Evolutionary conservation across 352 stramenopile genomes (phyloP).

Genomic region (Sclerospora graminicola): DNA sequence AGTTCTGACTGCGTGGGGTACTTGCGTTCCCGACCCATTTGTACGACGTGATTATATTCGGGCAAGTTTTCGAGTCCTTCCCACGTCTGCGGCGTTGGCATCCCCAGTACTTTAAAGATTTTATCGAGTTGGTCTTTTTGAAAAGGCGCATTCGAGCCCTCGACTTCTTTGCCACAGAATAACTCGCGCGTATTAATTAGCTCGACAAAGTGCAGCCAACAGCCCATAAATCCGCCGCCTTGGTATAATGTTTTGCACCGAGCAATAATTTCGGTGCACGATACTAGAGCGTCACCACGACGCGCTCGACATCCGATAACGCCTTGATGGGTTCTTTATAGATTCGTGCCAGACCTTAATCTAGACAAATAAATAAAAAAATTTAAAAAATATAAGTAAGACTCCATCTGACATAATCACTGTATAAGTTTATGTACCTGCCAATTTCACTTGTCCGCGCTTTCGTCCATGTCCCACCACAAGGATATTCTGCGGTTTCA

Average conservation of each 20-base stretch:
- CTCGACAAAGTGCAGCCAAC: slow-evolving; percentile 93
- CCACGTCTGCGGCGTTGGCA: slow-evolving; percentile 78
- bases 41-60: slow-evolving; percentile 74
- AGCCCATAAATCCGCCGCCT: slow-evolving; percentile 94
- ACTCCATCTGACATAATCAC: background rate
- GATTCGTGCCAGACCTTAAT: slow-evolving; percentile 80
- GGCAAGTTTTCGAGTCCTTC: slow-evolving; percentile 75
- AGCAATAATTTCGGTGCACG: slow-evolving; percentile 90
- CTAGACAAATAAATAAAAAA: slow-evolving; percentile 11
- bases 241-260: slow-evolving; percentile 89
- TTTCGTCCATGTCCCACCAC: slow-evolving; percentile 82
- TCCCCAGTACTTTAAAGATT: slow-evolving; percentile 86
- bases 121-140: slow-evolving; percentile 87
- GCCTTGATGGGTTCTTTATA: slow-evolving; percentile 86
- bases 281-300: slow-evolving; percentile 96
- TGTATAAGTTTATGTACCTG: slow-evolving; percentile 10
- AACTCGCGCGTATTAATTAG: slow-evolving; percentile 81
- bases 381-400: background rate
- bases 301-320: slow-evolving; percentile 78
- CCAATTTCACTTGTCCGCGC: slow-evolving; percentile 76
- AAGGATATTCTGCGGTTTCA: slow-evolving; percentile 92
- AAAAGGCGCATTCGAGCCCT: slow-evolving; percentile 81
- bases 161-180: slow-evolving; percentile 83
- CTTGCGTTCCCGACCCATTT: slow-evolving; percentile 79
- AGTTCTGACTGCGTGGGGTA: slow-evolving; percentile 77